phyloP scores from a whole-genome alignment of 176 grass and related monocot genomes.

The Carex littledalei region DNA sequence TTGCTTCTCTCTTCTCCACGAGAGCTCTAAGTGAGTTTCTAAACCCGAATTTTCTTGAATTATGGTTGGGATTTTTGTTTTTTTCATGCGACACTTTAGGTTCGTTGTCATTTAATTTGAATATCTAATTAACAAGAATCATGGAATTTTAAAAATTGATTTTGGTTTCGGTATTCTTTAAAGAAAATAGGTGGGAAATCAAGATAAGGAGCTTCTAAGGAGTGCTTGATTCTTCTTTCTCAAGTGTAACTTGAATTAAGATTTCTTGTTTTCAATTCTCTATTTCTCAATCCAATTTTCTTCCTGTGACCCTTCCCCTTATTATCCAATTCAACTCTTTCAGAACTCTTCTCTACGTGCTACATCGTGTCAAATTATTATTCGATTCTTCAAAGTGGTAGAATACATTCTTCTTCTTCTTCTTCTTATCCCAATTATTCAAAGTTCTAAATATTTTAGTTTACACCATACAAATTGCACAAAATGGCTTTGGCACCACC shows the following conservation, averaged over 20 bases:
- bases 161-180: background rate
- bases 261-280: background rate
- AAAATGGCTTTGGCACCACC: slow-evolving; percentile 55
- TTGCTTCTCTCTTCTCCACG: background rate
- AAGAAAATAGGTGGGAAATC: background rate
- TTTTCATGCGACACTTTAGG: background rate
- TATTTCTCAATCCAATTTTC: background rate
- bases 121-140: background rate
- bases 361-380: background rate
- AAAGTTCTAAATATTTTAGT: background rate
- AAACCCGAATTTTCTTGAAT: background rate
- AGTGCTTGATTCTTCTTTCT: slow-evolving; percentile 3
- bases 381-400: background rate
- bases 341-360: background rate
- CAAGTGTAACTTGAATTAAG: background rate
- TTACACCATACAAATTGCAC: background rate
- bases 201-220: background rate
- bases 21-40: background rate
- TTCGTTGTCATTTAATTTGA: background rate
- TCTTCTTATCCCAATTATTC: background rate
- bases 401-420: background rate
- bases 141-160: background rate
- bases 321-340: background rate
- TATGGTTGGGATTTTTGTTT: background rate
- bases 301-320: background rate